Evolutionary conservation across 1,139 yeast genomes (phyloP), one percentile per base, ranked within the genome.

Genomic region (Candida sp.): DNA sequence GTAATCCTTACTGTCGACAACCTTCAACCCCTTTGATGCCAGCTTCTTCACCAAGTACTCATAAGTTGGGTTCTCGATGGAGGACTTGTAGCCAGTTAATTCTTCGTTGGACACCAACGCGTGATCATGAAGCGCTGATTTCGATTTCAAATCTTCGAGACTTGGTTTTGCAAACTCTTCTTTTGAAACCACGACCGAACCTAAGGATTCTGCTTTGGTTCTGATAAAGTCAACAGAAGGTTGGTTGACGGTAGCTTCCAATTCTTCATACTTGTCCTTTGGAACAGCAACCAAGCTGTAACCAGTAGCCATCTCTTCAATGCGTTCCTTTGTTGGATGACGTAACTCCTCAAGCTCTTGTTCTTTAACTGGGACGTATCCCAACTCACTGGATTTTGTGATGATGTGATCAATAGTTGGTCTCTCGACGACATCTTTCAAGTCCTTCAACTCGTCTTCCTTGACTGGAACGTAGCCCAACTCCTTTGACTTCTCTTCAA

Each of bases 241-340:
- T 49, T 53, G 22, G n/a, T 42, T 35, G 3, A 28, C 44, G 12
- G 41, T 55, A 5, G 54, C 34, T 9, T 58, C 48, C 58, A 70
- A 52, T 30, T 54, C 51, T 4, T 62, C 57, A 48, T 59, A 60
- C 42, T 64, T 61, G 38, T 59, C 59, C 7, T 54, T 56, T 3
- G 69, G 54, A n/a, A 72, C 46, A 4, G 68, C 65, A 11, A 62
- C 57, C 54, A 69, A 61, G 2, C 67, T 68, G 32, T 59, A 58
- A 3, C 51, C 52, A 1, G 58, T 39, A 2, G 72, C 66, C 39
- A 62, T 62, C 3, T 44, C 26, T 17, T 50, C 42, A 4, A 70
- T 31, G 42, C 66, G 60, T 4, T 63, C 66, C 12, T 60, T 22
- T 0, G 58, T 25, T n/a, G 73, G 73, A 9, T 49, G 35, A 22